A percentile compares a stretch with the other conserved stretches of the same genome.
Evolutionary conservation across 805 yeast species (phyloP).

Genomic region (Jamesozyma lodderae): DNA sequence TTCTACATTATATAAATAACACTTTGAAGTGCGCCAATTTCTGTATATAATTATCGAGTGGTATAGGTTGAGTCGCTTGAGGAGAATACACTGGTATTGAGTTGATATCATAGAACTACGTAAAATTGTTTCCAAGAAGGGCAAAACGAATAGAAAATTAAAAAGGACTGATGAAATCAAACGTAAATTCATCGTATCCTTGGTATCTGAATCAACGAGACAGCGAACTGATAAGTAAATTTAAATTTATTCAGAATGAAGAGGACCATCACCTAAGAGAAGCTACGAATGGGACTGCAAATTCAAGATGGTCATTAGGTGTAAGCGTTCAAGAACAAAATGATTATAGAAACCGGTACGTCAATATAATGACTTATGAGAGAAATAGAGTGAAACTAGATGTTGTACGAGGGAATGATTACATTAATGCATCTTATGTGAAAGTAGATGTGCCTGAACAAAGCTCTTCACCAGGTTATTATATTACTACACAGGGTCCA

Average conservation of each 20-base stretch:
- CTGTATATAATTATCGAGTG: too few species aligned
- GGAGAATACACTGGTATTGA: too few species aligned
- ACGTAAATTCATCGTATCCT: conserved; percentile 14
- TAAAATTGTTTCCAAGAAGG: too few species aligned
- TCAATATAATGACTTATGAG: conserved; percentile 60
- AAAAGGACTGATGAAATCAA: too few species aligned
- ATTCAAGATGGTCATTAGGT: conserved; percentile 28
- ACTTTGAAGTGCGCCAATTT: too few species aligned
- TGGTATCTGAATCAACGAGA: conserved; percentile 25
- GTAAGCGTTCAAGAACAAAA: conserved; percentile 19
- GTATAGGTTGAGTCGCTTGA: too few species aligned
- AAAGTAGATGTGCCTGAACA: conserved; percentile 23
- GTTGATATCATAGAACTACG: too few species aligned
- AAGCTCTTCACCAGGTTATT: conserved; percentile 27
- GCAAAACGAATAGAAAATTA: too few species aligned
- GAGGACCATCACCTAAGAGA: conserved; percentile 34
- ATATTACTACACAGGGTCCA: conserved; percentile 78
- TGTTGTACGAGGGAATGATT: conserved; percentile 37
- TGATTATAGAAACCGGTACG: conserved; percentile 45
- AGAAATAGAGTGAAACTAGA: conserved; percentile 41
- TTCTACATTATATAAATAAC: too few species aligned
- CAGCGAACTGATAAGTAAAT: conserved; percentile 22
- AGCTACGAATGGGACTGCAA: conserved; percentile 23
- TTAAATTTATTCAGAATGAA: conserved; percentile 28
- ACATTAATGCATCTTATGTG: conserved; percentile 79